Evolutionary conservation across 2,329 filamentous ascomycete species (phyloP).

Genomic region (Alternaria gaisen): DNA sequence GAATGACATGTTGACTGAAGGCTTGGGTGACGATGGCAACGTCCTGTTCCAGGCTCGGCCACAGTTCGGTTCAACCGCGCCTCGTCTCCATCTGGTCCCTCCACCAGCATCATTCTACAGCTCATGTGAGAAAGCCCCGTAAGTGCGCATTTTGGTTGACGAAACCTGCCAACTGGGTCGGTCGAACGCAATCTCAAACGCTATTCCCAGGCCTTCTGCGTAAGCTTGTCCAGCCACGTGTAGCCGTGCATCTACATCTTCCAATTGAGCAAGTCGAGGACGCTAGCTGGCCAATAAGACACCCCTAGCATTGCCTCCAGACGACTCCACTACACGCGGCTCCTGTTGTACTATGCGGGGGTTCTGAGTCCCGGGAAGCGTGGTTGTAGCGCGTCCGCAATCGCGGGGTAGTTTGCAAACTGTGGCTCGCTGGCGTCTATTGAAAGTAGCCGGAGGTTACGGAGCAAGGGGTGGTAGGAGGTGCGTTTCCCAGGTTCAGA

Average conservation of each 20-base stretch:
- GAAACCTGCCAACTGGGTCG: slow-evolving; percentile 24
- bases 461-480: slow-evolving; percentile 8
- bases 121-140: slow-evolving; percentile 19
- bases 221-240: slow-evolving; percentile 22
- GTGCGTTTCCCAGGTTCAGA: neutral
- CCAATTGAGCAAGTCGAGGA: slow-evolving; percentile 4
- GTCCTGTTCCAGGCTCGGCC: slow-evolving; percentile 1
- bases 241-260: slow-evolving; percentile 12
- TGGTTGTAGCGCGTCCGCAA: slow-evolving; percentile 22
- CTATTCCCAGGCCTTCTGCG: slow-evolving; percentile 14
- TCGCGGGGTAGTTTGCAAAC: slow-evolving; percentile 27
- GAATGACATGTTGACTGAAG: neutral
- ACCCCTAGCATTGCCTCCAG: neutral
- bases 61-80: slow-evolving; percentile 6
- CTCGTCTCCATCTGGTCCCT: slow-evolving; percentile 6
- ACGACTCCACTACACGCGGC: slow-evolving; percentile 30
- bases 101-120: slow-evolving; percentile 11
- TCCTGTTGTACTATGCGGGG: slow-evolving; percentile 31
- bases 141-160: slow-evolving; percentile 18
- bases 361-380: slow-evolving; percentile 25
- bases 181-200: slow-evolving; percentile 34
- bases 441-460: slow-evolving; percentile 3
- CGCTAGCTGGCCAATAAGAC: slow-evolving; percentile 17
- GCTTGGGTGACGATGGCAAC: neutral
- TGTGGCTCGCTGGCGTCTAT: neutral